Conservation (phyloP, 176 grass and related monocot species). For the Saccharum spontaneum region DNA sequence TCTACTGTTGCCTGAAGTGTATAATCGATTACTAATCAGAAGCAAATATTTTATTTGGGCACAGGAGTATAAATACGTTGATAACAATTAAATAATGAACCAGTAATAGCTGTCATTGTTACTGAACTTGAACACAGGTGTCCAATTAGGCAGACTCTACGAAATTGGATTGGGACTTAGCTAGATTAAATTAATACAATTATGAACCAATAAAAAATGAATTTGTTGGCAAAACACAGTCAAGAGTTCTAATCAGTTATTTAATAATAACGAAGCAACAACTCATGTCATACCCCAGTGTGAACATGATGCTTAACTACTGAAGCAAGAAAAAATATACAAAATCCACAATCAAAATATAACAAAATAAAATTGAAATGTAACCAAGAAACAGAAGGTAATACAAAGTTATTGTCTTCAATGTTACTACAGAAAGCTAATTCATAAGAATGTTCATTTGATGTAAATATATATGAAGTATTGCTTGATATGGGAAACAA, state of each 20-base stretch:
- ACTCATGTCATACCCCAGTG: background rate
- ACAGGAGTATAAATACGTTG: constrained; percentile 9
- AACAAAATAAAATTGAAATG: constrained; percentile 13
- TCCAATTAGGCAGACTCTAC: background rate
- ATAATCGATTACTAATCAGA: background rate
- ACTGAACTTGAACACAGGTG: background rate
- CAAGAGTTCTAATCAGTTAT: constrained; percentile 11
- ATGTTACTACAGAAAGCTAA: background rate
- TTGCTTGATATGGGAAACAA: constrained; percentile 29
- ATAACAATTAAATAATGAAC: constrained; percentile 23
- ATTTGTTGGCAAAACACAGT: constrained; percentile 4
- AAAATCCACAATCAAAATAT: background rate
- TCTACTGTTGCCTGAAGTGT: constrained; percentile 83
- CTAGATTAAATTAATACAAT: background rate
- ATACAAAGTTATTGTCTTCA: background rate
- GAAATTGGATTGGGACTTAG: background rate
- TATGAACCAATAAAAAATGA: background rate
- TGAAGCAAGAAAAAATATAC: constrained; percentile 14
- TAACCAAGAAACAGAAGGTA: constrained; percentile 18
- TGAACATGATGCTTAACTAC: constrained; percentile 24
- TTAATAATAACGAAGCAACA: constrained; percentile 11
- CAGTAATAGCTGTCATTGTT: constrained; percentile 25
- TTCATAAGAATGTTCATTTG: constrained; percentile 1
- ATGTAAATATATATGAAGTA: constrained; percentile 2
- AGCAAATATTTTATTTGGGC: background rate